phyloP scores from a whole-genome alignment of 495 filamentous ascomycete genomes.

The Penicillium cosmopolitanum region DNA sequence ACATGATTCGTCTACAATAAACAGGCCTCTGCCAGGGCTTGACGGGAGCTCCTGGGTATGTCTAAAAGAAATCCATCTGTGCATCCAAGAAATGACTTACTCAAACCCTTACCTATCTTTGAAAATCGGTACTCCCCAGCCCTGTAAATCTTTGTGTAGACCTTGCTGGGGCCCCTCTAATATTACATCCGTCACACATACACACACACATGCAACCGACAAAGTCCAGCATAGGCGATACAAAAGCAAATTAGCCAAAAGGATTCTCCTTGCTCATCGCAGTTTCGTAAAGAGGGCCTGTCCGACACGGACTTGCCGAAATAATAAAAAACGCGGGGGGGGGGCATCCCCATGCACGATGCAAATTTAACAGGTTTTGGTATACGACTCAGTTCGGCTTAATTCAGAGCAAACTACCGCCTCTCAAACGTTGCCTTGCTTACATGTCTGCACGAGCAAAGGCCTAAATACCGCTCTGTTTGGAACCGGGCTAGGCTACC shows the following conservation, averaged over 20 bases:
- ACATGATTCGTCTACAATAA: not conserved
- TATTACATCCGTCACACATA: conserved; percentile 6
- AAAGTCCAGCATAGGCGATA: not conserved
- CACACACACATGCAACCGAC: not conserved
- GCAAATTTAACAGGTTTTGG: not conserved
- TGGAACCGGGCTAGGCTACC: conserved; percentile 5
- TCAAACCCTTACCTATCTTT: not conserved
- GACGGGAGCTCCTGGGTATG: too few species aligned
- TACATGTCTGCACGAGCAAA: not conserved
- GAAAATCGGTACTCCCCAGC: not conserved
- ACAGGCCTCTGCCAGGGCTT: too few species aligned
- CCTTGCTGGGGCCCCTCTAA: conserved; percentile 1
- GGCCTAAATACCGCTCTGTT: conserved; percentile 3
- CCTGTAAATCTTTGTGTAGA: not conserved
- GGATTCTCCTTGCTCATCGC: conserved; percentile 2
- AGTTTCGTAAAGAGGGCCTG: not conserved
- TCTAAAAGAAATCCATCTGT: too few species aligned
- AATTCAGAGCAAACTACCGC: not conserved
- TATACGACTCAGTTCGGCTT: not conserved
- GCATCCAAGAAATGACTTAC: too few species aligned
- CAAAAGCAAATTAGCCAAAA: not conserved
- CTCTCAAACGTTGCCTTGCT: conserved; percentile 2
- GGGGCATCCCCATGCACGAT: not conserved
- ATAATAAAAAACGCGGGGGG: not conserved
- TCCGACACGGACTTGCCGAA: conserved; percentile 12